These are phyloP conservation scores for Malassezia japonica DNA, from an alignment of 1,284 basidiomycete species.

Conservation along the genomic window DNA sequence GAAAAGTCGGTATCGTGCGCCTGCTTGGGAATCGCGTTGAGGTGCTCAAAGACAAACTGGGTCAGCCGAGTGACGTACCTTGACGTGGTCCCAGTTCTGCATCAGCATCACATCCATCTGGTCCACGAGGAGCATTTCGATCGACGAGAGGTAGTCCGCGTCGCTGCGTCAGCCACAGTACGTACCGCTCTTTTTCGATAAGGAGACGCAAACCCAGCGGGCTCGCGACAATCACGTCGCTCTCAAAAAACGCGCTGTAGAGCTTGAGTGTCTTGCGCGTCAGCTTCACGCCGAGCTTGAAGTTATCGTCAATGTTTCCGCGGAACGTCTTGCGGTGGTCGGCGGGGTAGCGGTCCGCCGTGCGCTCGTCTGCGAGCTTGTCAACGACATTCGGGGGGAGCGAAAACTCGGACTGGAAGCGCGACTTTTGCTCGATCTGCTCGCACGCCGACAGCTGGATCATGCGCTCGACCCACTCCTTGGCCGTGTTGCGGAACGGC, in stretches of 20 bases:
- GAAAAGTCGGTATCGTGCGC: constrained; percentile 92
- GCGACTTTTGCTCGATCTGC: constrained; percentile 57
- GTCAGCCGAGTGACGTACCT: constrained; percentile 54
- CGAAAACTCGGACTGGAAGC: constrained; percentile 73
- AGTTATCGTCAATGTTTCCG: constrained; percentile 96
- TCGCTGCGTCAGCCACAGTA: constrained; percentile 53
- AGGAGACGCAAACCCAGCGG: constrained; percentile 81
- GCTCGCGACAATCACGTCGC: constrained; percentile 84
- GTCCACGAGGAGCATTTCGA: constrained; percentile 86
- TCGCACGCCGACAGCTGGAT: constrained; percentile 28
- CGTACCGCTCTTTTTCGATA: constrained; percentile 71
- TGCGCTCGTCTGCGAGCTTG: constrained; percentile 58
- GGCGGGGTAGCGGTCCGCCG: constrained; percentile 62
- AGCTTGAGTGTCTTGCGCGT: constrained; percentile 79
- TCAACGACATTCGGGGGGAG: constrained; percentile 70
- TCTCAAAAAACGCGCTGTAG: constrained; percentile 78
- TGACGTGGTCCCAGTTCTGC: constrained; percentile 99
- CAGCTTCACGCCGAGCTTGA: constrained; percentile 81
- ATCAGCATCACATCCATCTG: constrained; percentile 86
- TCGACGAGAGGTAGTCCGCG: constrained; percentile 81
- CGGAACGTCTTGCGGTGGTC: constrained; percentile 90
- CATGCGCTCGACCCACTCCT: constrained; percentile 57
- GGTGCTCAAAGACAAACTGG: constrained; percentile 71
- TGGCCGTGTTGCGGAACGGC: constrained; percentile 80
- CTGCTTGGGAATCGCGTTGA: constrained; percentile 83